Base-by-base conservation (phyloP, 306 rosid species). In the Leucaena leucocephala region DNA sequence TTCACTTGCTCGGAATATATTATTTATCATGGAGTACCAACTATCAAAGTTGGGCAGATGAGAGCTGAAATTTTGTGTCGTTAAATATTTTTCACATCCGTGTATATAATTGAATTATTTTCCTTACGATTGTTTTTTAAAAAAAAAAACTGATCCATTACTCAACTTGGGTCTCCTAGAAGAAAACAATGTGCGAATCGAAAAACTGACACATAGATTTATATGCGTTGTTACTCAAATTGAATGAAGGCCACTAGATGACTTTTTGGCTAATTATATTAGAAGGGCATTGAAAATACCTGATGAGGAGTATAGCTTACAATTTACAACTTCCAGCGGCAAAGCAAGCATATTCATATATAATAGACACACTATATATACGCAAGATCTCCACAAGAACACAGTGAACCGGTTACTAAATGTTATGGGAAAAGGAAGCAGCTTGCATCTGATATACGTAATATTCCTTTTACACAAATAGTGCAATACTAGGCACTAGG, bases 401-500 rank as follows among this genome's bases (percentile, higher is more conserved):
- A 81, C 16, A 27, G 10, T 27, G 62, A 66, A 52, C 66, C 3
- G 68, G 33, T 59, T 38, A 55, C 21, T 58, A 58, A 55, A 34
- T 64, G 48, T 72, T 49, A 49, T 48, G 35, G 72, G 16, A 49
- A 49, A 19, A 43, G 40, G 40, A 74, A 82, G 15, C 40, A 0
- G 40, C 22, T 62, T 3, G 46, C 9, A 40, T 16, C 71, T 67
- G 10, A 17, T 27, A 58, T 61, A 72, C 39, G 39, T 44, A 68
- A 11, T 40, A 39, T 66, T 38, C 71, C 27, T 39, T 49, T 67
- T 49, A 68, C 75, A 52, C 50, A 74, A 57, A 52, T 36, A 57
- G 44, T 36, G 45, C 34, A 4, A 76, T 65, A 61, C 75, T 84
- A 81, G n/a, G 79, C 77, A 63, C 64, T 82, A 84, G 27, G 82